A percentile compares a stretch with the other conserved stretches of the same genome.
Evolutionary conservation across 106 monocot genomes (phyloP).

Genomic region (Chionographis japonica): DNA sequence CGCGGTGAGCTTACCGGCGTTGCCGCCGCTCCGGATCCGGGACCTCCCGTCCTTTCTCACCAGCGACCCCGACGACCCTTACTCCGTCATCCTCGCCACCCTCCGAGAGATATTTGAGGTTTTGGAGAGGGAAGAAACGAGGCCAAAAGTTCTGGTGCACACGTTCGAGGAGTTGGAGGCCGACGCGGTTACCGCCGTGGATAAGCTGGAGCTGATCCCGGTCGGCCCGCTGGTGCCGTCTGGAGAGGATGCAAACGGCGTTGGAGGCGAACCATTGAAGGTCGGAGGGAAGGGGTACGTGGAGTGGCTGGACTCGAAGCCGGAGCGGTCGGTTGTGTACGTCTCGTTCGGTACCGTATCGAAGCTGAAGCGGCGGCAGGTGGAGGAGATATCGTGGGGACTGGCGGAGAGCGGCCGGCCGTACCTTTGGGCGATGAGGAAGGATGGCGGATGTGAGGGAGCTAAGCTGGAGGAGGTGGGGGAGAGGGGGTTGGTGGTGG

Average conservation of each 20-base stretch:
- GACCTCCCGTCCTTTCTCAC: conserved; percentile 43
- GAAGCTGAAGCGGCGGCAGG: conserved; percentile 16
- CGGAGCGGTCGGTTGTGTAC: conserved; percentile 38
- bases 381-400: conserved; percentile 34
- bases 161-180: conserved; percentile 30
- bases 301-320: conserved; percentile 47
- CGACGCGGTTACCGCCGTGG: background rate
- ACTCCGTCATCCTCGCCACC: background rate
- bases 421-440: conserved; percentile 47
- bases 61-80: background rate
- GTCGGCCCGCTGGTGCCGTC: conserved; percentile 26
- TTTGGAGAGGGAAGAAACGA: conserved; percentile 1
- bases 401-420: conserved; percentile 34
- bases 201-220: conserved; percentile 11
- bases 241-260: background rate
- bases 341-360: conserved; percentile 51
- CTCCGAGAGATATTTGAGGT: conserved; percentile 5
- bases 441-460: conserved; percentile 22
- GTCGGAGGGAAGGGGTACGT: conserved; percentile 29
- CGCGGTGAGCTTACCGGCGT: conserved; percentile 20
- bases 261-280: background rate
- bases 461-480: background rate
- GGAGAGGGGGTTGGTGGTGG: conserved; percentile 30
- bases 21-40: conserved; percentile 17
- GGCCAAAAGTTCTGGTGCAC: conserved; percentile 35